Percentiles rank a stretch among this genome's conserved stretches.
These are phyloP conservation scores for Aspergillus tanneri DNA, from an alignment of 2,329 filamentous ascomycete genomes.

Conservation along the genomic window DNA sequence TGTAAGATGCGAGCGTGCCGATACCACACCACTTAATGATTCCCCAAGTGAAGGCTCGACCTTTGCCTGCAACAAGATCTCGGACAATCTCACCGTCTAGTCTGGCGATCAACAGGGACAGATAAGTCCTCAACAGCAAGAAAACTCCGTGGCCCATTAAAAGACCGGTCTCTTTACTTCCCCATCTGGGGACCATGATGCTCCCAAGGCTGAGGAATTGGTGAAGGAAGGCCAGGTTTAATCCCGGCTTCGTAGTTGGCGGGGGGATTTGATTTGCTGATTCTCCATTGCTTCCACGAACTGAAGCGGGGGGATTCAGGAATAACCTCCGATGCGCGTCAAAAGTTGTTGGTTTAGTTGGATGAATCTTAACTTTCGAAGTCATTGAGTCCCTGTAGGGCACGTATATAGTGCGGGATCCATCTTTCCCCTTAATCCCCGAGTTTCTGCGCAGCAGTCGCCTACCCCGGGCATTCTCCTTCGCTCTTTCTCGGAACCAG, in stretches of 20 bases:
- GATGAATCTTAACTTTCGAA: constrained; percentile 85
- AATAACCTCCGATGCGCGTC: constrained; percentile 94
- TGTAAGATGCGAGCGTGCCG: constrained; percentile 90
- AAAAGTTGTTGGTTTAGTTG: constrained; percentile 89
- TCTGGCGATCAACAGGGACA: constrained; percentile 88
- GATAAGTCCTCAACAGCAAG: constrained; percentile 85
- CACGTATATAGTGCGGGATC: constrained; percentile 90
- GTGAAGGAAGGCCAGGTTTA: constrained; percentile 94
- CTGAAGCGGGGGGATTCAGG: constrained; percentile 81
- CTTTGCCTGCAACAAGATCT: constrained; percentile 92
- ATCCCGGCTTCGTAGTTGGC: constrained; percentile 83
- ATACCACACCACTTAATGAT: constrained; percentile 94
- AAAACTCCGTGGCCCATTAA: constrained; percentile 87
- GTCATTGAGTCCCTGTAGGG: constrained; percentile 75
- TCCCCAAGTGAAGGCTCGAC: constrained; percentile 81
- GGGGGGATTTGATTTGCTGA: constrained; percentile 67
- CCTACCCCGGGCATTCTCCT: constrained; percentile 78
- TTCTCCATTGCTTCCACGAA: constrained; percentile 69
- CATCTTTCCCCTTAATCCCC: constrained; percentile 89
- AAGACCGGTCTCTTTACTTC: constrained; percentile 90
- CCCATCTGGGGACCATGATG: constrained; percentile 96
- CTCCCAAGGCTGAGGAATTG: constrained; percentile 95
- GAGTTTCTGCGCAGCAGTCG: constrained; percentile 87
- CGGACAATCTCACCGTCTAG: constrained; percentile 94
- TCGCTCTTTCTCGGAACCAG: constrained; percentile 70